These are phyloP conservation scores for Symbiodinium natans DNA, from an alignment of 73 alveolate genomes.

Conservation along the genomic window DNA sequence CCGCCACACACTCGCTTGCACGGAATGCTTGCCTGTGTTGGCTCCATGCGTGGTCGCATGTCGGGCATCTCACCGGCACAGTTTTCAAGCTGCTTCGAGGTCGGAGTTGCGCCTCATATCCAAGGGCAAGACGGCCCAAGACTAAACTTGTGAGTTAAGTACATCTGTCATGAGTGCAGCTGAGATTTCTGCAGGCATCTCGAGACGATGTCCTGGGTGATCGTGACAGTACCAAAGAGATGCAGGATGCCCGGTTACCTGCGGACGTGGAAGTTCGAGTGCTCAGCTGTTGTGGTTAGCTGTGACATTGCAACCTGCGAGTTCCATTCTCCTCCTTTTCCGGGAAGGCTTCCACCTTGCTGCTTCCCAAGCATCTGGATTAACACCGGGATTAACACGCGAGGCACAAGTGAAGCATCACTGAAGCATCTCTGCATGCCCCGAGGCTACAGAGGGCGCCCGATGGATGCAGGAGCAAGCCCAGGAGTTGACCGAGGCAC, in stretches of 20 bases:
- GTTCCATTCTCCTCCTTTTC: constrained; percentile 60
- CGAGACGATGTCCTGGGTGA: constrained; percentile 24
- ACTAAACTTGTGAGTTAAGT: not conserved
- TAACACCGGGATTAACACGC: not conserved
- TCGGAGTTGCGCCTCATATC: constrained; percentile 59
- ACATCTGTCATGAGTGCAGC: not conserved
- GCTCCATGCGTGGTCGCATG: too few relatives aligned
- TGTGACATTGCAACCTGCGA: not conserved
- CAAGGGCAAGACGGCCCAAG: constrained; percentile 51
- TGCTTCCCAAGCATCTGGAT: not conserved
- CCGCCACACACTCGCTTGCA: not conserved
- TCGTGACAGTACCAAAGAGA: constrained; percentile 6
- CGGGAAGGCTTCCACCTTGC: constrained; percentile 84
- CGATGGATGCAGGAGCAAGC: constrained; percentile 75
- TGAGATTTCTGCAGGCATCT: not conserved
- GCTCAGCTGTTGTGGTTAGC: not conserved
- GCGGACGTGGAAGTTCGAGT: not conserved
- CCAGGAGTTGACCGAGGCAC: constrained; percentile 53
- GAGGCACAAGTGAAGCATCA: not conserved
- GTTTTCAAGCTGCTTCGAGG: not conserved
- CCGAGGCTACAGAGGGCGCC: constrained; percentile 65
- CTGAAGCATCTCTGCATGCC: not conserved
- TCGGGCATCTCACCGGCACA: too few relatives aligned
- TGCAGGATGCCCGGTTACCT: not conserved
- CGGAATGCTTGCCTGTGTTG: not conserved